phyloP scores from a whole-genome alignment of 495 filamentous ascomycete species.

The Aspergillus conjunctus region DNA sequence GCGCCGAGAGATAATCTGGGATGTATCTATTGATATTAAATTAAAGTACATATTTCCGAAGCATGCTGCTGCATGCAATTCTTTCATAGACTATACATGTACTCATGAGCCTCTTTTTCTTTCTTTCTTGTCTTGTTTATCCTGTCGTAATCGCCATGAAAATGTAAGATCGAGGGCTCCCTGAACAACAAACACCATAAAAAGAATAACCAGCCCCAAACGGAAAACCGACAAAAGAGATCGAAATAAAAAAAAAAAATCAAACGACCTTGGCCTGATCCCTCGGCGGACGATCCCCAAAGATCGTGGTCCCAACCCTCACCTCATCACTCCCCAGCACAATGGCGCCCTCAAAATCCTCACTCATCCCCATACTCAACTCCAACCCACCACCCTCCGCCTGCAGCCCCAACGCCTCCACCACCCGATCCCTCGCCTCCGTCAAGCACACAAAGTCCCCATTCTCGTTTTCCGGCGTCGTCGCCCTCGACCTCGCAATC shows the following conservation, averaged over 20 bases:
- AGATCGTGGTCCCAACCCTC: constrained; percentile 93
- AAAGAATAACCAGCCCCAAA: not conserved
- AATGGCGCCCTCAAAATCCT: constrained; percentile 92
- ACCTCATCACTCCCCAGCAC: constrained; percentile 83
- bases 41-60: constrained; percentile 21
- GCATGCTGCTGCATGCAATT: constrained; percentile 10
- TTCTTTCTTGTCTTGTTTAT: not conserved
- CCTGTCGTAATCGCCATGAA: not conserved
- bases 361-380: constrained; percentile 85
- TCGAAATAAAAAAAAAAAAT: constrained; percentile 15
- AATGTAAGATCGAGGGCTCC: no score
- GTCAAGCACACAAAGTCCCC: constrained; percentile 78
- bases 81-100: not conserved
- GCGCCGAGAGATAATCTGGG: constrained; percentile 1
- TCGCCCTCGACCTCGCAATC: constrained; percentile 76
- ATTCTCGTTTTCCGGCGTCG: constrained; percentile 76
- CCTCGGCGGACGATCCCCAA: constrained; percentile 77
- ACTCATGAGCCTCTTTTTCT: not conserved
- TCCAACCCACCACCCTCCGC: constrained; percentile 45
- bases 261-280: constrained; percentile 59
- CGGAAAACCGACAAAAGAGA: not conserved
- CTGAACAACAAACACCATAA: not conserved
- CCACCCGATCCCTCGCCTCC: constrained; percentile 68
- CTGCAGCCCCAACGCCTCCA: constrained; percentile 48
- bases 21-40: constrained; percentile 28